Base-by-base conservation (phyloP, 306 rosid genomes). In the Vigna radiata region DNA sequence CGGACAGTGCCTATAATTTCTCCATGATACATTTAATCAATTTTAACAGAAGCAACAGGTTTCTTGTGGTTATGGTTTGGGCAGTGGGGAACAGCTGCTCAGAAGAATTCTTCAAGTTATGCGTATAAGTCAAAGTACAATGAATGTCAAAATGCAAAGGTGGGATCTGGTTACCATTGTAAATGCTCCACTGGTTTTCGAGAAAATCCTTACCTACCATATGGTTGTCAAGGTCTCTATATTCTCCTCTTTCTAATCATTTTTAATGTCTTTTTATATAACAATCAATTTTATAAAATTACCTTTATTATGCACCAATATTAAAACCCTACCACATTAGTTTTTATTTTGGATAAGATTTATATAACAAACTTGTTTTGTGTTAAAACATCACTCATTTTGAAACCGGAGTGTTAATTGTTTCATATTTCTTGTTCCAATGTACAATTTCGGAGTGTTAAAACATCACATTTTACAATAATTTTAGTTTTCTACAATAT, bases 11-110 rank as follows among this genome's bases (percentile, higher is more conserved):
- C 47, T 62, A 62, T 47, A 33, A 33, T 0, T 62, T 62, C 25
- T 2, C 14, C 14, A 0, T 1, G 8, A 1, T 7, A 33, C 15
- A 36, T 25, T 3, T 62, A 3, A 0, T 0, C 43, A 29, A 31
- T 4, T 4, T 61, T 3, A 29, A 4, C 52, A 48, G 6, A 10
- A 15, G 2, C 11, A 27, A 11, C 1, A 49, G 7, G 0, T 70
- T 70, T 50, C 75, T 62, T 5, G 47, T 70, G 33, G 80, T 76
- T 16, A 18, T 82, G 9, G 80, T 79, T 44, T 85, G 84, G 89
- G 77, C 77, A 14, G 59, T 85, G 23, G 75, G 79, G 9, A 65
- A 60, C 14, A 25, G 27, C 2, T 17, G 82, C 72, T 25, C 0
- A 17, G 7, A 41, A 36, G 5, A 31, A 62, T 19, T 0, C 1